Conservation (phyloP, 805 yeast genomes). For the Metschnikowia lunata region DNA sequence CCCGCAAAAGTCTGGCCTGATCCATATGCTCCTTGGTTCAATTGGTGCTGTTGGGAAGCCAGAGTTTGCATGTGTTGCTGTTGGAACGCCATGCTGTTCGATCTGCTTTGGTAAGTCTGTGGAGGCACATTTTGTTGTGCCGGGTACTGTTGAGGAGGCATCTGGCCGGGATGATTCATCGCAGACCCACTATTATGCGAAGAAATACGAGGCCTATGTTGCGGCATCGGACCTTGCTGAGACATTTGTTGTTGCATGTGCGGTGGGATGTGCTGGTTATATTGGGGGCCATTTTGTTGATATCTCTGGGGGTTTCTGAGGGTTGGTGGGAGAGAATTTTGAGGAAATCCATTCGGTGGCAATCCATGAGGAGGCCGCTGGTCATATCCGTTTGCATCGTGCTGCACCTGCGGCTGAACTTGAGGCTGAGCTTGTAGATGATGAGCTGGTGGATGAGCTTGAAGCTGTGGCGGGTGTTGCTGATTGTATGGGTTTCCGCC, state of each 20-base stretch:
- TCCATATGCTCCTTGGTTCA: constrained; percentile 2
- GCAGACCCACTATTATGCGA: constrained; percentile 3
- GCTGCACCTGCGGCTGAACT: not conserved
- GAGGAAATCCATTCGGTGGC: constrained; percentile 27
- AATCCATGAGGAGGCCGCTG: constrained; percentile 32
- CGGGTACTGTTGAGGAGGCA: not conserved
- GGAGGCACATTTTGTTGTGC: constrained; percentile 4
- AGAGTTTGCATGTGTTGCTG: constrained; percentile 6
- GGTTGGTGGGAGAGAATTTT: constrained; percentile 23
- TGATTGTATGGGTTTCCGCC: constrained; percentile 9
- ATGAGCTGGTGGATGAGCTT: too few relatives aligned
- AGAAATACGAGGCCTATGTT: constrained; percentile 4
- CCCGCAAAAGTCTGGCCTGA: constrained; percentile 11
- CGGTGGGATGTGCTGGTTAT: constrained; percentile 3
- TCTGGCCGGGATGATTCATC: not conserved
- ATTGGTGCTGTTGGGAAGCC: constrained; percentile 7
- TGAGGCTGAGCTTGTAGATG: too few relatives aligned
- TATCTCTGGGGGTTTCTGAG: constrained; percentile 22
- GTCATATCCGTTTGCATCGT: constrained; percentile 15
- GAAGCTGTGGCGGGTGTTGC: not conserved
- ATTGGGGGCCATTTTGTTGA: constrained; percentile 18
- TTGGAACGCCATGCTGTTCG: constrained; percentile 11
- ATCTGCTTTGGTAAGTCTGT: not conserved
- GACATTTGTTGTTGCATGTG: constrained; percentile 8
- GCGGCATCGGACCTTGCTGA: constrained; percentile 1